Evolutionary conservation across 2,329 filamentous ascomycete genomes (phyloP), one percentile per base, ranked within the genome.

Genomic region (Sclerotinia subarctica): DNA sequence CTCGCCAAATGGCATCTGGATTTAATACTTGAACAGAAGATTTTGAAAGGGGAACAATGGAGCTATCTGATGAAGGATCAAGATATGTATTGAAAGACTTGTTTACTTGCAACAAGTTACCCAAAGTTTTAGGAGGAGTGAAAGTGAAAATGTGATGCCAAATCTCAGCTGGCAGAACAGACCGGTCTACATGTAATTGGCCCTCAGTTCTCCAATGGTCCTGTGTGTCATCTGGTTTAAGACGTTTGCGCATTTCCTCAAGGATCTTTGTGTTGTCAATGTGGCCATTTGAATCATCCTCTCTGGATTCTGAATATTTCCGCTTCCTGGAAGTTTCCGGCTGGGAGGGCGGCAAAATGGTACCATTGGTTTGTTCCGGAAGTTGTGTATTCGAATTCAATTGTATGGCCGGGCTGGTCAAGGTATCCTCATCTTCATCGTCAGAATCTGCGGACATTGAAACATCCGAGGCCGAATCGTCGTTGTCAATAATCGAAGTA

Each of bases 131-230:
- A 68, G 90, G 89, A 69, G 87, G 84, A 77, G 88, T 84, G 77
- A 87, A 88, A 74, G 83, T 84, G 78, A 92, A 91, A 74, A 92
- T 82, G 75, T 85, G 83, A 75, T 92, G 89, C 89, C 90, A 92
- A 74, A 91, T 80, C 78, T 88, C 85, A 73, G 82, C 81, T 75
- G 88, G 85, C 68, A 89, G 81, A 71, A 78, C 70, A 68, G 72
- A 73, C 65, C 66, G 72, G 65, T 77, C 73, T 59, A 70, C 64
- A 47, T 42, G 69, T 49, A 74, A 69, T 49, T 68, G 56, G 60
- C 69, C 70, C 51, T 75, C 67, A 53, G 69, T 51, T 59, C 53
- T 73, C 69, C 71, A 60, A 66, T 69, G 67, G 32, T 44, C 63
- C 63, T 70, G 68, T 51, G 26, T 59, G 51, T 69, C 68, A 70